Evolutionary conservation across 495 filamentous ascomycete species (phyloP).

Genomic region (Trichoderma erinaceum): DNA sequence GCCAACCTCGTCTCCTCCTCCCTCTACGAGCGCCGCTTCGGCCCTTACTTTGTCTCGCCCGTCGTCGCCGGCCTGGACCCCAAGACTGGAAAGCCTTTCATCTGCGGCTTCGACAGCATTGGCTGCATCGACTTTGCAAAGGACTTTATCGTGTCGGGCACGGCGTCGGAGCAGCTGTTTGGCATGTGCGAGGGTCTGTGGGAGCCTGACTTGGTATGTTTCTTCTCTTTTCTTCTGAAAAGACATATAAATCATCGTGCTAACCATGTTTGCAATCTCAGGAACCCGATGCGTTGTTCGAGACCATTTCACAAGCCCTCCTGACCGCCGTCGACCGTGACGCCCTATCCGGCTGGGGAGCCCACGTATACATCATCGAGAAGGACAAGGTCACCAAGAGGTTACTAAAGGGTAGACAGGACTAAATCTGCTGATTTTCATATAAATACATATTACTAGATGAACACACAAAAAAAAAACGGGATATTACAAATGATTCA

Average conservation of each 20-base stretch:
- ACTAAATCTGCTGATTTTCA: constrained; percentile 32
- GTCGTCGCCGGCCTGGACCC: constrained; percentile 91
- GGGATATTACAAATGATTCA: neutral
- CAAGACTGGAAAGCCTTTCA: constrained; percentile 88
- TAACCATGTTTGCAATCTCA: constrained; percentile 25
- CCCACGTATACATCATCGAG: constrained; percentile 97
- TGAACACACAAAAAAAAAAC: neutral
- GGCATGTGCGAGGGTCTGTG: constrained; percentile 97
- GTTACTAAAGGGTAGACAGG: constrained; percentile 79
- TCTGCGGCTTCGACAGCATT: constrained; percentile 98
- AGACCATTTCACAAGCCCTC: constrained; percentile 96
- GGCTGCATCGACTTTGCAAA: constrained; percentile 99
- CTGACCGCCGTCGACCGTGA: constrained; percentile 94
- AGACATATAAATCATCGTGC: neutral
- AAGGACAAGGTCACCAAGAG: constrained; percentile 99
- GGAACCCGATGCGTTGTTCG: constrained; percentile 91
- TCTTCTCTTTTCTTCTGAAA: neutral
- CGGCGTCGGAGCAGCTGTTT: constrained; percentile 93
- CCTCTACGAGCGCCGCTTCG: constrained; percentile 92
- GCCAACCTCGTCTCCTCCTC: constrained; percentile 88
- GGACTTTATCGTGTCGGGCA: constrained; percentile 97
- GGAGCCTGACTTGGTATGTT: constrained; percentile 88
- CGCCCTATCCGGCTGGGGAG: constrained; percentile 94
- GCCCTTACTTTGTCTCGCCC: constrained; percentile 90
- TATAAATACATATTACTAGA: constrained; percentile 2